phyloP scores from a whole-genome alignment of 192 early-diverging fungal genomes.

The Backusella westeae region DNA sequence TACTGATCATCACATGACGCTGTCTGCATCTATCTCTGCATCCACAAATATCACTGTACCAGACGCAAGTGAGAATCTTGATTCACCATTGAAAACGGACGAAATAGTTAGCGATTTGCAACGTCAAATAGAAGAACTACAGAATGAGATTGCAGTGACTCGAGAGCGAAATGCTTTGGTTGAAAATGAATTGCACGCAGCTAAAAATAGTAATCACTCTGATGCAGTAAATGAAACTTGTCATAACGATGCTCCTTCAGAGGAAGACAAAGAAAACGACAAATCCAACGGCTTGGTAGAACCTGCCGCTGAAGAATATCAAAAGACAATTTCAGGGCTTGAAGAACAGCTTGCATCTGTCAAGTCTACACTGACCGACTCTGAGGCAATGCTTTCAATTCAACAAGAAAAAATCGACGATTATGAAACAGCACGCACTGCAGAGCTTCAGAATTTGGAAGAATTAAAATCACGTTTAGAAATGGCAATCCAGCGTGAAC shows the following conservation, averaged over 20 bases:
- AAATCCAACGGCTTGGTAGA: constrained; percentile 50
- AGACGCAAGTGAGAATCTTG: not conserved
- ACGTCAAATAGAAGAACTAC: constrained; percentile 27
- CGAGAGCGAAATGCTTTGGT: constrained; percentile 17
- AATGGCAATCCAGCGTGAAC: constrained; percentile 41
- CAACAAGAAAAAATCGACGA: constrained; percentile 52
- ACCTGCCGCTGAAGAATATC: constrained; percentile 70
- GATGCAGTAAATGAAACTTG: not conserved
- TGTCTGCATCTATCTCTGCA: constrained; percentile 13
- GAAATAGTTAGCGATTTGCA: constrained; percentile 7
- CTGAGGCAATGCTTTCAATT: constrained; percentile 50
- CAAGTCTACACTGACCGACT: constrained; percentile 50
- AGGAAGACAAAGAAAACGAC: not conserved
- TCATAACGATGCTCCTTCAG: not conserved
- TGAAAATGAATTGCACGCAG: not conserved
- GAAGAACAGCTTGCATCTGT: constrained; percentile 56
- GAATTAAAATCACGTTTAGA: constrained; percentile 39
- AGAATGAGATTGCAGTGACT: constrained; percentile 18
- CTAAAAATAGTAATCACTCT: not conserved
- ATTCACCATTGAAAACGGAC: not conserved
- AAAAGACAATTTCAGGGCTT: constrained; percentile 57
- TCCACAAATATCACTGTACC: not conserved
- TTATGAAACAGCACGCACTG: constrained; percentile 37
- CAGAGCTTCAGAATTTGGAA: constrained; percentile 41
- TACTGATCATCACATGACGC: not conserved